Conservation (phyloP, 2,329 filamentous ascomycete genomes). For the Raffaelea arxii region DNA sequence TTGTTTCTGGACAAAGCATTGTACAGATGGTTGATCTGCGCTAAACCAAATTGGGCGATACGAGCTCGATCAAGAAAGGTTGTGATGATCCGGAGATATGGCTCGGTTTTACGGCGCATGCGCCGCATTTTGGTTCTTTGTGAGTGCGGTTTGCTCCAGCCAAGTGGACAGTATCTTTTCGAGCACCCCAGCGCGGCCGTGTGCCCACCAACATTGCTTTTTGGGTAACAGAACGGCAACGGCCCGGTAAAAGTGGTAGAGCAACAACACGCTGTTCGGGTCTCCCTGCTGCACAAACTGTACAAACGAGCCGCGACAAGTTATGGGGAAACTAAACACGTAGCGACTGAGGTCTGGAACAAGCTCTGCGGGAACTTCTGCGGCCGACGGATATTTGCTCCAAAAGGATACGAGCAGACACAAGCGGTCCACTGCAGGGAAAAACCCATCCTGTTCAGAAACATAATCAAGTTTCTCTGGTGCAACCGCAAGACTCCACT, state of each 20-base stretch:
- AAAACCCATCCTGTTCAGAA: neutral
- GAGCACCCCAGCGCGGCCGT: conserved; percentile 5
- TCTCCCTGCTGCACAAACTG: conserved; percentile 6
- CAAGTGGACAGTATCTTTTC: conserved; percentile 6
- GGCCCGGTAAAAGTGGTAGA: conserved; percentile 13
- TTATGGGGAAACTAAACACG: conserved; percentile 9
- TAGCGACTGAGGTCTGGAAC: conserved; percentile 7
- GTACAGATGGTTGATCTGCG: neutral
- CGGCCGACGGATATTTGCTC: neutral
- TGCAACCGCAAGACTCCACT: conserved; percentile 6
- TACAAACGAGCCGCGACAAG: conserved; percentile 10
- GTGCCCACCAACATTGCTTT: conserved; percentile 10
- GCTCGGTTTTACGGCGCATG: neutral
- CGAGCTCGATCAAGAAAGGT: neutral
- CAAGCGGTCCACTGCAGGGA: conserved; percentile 2
- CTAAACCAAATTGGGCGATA: conserved; percentile 4
- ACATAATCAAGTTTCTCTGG: neutral
- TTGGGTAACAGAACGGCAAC: conserved; percentile 5
- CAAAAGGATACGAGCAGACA: conserved; percentile 9
- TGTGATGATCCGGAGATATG: neutral
- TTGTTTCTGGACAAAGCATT: neutral
- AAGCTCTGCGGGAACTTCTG: neutral
- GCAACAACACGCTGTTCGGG: conserved; percentile 7
- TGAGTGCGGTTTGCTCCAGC: neutral
- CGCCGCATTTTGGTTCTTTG: no score